Evolutionary conservation across 73 alveolate species (phyloP).

Genomic region (Tetrahymena elliotti): DNA sequence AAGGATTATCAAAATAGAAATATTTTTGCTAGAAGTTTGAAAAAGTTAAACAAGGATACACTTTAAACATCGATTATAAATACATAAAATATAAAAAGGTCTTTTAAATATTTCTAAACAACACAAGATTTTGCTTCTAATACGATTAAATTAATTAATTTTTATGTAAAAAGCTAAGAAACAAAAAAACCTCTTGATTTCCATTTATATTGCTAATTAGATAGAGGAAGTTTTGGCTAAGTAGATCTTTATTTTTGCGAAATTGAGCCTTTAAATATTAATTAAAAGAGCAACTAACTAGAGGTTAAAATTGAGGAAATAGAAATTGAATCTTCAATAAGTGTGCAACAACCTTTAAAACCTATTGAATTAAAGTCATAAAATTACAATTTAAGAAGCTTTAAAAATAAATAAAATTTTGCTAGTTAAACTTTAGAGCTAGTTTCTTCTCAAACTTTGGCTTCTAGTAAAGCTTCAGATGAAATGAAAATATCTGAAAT

Average conservation of each 20-base stretch:
- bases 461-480: background rate
- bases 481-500: background rate
- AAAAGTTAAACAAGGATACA: background rate
- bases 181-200: too few relatives aligned
- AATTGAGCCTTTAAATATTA: background rate
- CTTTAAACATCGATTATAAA: background rate
- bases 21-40: background rate
- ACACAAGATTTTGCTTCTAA: background rate
- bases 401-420: too few relatives aligned
- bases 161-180: background rate
- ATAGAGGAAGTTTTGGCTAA: background rate
- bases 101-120: background rate
- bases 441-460: background rate
- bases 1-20: background rate
- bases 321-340: background rate
- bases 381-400: background rate
- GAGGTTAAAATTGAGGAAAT: background rate
- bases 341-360: background rate
- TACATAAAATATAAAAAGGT: background rate
- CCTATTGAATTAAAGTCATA: background rate
- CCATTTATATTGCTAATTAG: background rate
- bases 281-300: too few relatives aligned
- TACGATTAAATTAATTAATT: too few relatives aligned
- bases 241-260: background rate
- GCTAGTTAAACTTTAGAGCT: background rate